Base-by-base conservation (phyloP, 306 rosid species). In the Purshia tridentata region DNA sequence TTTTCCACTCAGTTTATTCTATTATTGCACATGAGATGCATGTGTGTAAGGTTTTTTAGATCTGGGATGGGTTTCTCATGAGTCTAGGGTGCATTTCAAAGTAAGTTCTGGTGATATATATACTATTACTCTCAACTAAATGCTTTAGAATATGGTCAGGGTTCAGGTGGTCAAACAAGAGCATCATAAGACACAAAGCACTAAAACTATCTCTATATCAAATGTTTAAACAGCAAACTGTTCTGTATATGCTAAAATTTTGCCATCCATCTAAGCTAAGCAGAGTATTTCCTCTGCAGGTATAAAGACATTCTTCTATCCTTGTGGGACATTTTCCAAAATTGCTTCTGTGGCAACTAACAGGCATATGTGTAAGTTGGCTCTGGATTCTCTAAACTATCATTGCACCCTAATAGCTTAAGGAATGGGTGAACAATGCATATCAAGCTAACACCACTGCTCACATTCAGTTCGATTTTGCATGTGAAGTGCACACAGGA, bases 291-390 rank as follows among this genome's bases (percentile, higher is more conserved):
- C 41, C 19, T 67, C 68, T 80, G 81, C 96, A 95, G 98, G 99
- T 82, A 63, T 87, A 76, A 91, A 83, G 90, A 95, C 99, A 23
- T 86, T 84, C 81, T 91, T 90, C 88, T 95, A 70, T 72, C 99
- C 99, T 77, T 95, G 99, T 56, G 99, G 98, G 68, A 91, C 99
- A 60, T 84, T 95, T 77, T 84, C 99, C 48, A 95, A 80, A 88
- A 91, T 95, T 77, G 93, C 98, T 37, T 78, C 88, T 10, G 97
- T 91, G 55, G 99, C 97, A 81, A 84, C 76, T 14, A 81, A 87
- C 88, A 90, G 93, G 83, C 90, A 85, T 74, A 88, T 89, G 65
- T 91, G 99, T 95, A 83, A 94, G 99, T 91, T 78, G 10, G 10
- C 78, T 73, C 19, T 62, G 16, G 76, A 53, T 60, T 59, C 9